phyloP scores from a whole-genome alignment of 1,284 basidiomycete genomes.

The Tilletia walkeri region DNA sequence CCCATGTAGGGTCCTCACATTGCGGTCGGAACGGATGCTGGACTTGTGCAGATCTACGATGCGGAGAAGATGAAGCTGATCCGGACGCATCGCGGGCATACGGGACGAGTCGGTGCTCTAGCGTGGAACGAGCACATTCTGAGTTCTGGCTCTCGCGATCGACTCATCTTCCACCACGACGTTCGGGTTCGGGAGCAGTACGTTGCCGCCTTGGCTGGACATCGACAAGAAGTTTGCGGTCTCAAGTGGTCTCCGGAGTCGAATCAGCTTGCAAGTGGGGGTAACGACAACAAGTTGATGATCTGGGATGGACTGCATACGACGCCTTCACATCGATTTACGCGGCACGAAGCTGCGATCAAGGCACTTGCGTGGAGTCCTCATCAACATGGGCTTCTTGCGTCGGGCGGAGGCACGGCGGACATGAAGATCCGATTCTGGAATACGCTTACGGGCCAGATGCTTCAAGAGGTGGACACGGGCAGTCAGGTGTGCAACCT shows the following conservation, averaged over 20 bases:
- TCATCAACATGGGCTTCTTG: slow-evolving; percentile 84
- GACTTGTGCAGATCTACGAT: slow-evolving; percentile 90
- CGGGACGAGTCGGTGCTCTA: slow-evolving; percentile 82
- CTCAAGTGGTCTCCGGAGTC: slow-evolving; percentile 81
- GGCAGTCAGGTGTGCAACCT: slow-evolving; percentile 79
- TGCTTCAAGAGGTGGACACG: slow-evolving; percentile 62
- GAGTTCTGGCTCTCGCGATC: slow-evolving; percentile 86
- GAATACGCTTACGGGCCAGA: slow-evolving; percentile 83
- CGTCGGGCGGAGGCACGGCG: slow-evolving; percentile 97
- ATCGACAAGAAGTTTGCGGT: slow-evolving; percentile 94
- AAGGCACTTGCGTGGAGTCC: slow-evolving; percentile 98
- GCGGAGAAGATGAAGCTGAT: slow-evolving; percentile 74
- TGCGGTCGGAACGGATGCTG: slow-evolving; percentile 85
- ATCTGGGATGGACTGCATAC: slow-evolving; percentile 75
- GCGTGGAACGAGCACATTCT: slow-evolving; percentile 90
- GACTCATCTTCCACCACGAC: slow-evolving; percentile 86
- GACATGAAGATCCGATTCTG: slow-evolving; percentile 92
- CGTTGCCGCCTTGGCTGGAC: slow-evolving; percentile 74
- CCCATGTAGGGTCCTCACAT: slow-evolving; percentile 62
- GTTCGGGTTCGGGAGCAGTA: slow-evolving; percentile 72
- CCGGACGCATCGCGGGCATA: slow-evolving; percentile 79
- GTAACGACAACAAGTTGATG: slow-evolving; percentile 97
- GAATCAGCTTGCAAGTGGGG: slow-evolving; percentile 84
- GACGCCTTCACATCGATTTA: slow-evolving; percentile 82
- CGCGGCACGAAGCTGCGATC: slow-evolving; percentile 92